phyloP scores from a whole-genome alignment of 345 rosid genomes.

The Sisymbrium altissimum region DNA sequence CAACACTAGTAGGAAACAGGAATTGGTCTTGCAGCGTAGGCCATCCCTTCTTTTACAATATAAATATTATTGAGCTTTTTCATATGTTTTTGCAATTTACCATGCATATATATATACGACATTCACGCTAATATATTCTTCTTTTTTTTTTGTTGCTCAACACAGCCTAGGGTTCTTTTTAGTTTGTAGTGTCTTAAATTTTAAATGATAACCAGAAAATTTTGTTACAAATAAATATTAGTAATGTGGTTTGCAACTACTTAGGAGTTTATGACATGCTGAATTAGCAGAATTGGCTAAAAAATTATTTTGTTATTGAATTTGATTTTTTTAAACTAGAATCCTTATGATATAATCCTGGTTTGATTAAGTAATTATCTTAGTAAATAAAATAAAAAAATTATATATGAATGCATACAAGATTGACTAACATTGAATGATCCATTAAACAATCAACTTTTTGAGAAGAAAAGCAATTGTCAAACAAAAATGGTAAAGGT shows the following conservation, averaged over 20 bases:
- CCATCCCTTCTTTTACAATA: conserved; percentile 7
- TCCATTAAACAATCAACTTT: conserved; percentile 7
- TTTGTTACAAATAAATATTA: not conserved
- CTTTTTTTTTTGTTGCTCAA: not conserved
- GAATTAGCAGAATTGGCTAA: not conserved
- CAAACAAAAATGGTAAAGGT: conserved; percentile 14
- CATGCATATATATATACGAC: conserved; percentile 1
- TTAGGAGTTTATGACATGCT: not conserved
- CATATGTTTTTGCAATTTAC: conserved; percentile 3
- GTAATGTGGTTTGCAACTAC: not conserved
- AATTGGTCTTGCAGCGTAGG: conserved; percentile 31
- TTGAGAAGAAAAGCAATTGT: not conserved
- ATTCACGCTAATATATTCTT: not conserved
- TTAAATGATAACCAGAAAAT: not conserved
- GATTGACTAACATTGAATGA: conserved; percentile 22
- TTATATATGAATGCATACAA: not conserved
- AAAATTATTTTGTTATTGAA: no score
- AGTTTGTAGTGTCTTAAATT: not conserved
- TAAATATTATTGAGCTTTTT: not conserved
- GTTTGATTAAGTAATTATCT: not conserved
- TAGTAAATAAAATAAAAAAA: not conserved
- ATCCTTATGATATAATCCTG: no score
- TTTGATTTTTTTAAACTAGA: no score
- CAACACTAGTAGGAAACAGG: conserved; percentile 27
- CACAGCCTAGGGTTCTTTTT: not conserved